Evolutionary conservation across 768 basidiomycete species (phyloP), one percentile per base, ranked within the genome.

Genomic region (Nidularia pulvinata): DNA sequence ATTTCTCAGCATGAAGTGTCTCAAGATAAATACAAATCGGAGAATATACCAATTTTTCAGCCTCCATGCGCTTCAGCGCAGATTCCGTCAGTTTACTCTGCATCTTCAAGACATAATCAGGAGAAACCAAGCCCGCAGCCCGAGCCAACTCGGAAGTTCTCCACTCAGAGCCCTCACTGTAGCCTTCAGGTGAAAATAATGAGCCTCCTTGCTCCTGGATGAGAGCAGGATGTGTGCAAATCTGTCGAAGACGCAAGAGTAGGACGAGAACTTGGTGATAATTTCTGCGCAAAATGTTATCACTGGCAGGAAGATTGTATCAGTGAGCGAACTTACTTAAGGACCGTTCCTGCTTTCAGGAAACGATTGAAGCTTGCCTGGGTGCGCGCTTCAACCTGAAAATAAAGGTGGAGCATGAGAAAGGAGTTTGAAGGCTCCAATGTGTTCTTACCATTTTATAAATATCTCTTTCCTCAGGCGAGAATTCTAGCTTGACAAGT

Each of bases 161-260:
- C 37, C 74, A 66, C 4, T 62, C 58, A 51, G 56, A 61, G 25
- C 63, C 59, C 14, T 69, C 65, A 22, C 75, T 68, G 1, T 64
- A 58, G 51, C 80, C 75, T 14, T 76, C 72, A 4, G 73, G 60
- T 11, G 60, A 61, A 14, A 81, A 62, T 51, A 76, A 80, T 1
- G 78, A 77, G 0, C 65, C 70, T 2, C 70, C 79, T 35, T 76
- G 74, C 57, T 86, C 83, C 60, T 83, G 81, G 33, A 90, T 83
- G 6, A 91, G 71, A 11, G 75, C 78, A 2, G 89, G 85, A 63
- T 90, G 88, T 34, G 81, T 79, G 61, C 86, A 88, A 36, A 88
- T 69, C 60, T 89, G 88, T 10, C 87, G 78, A 1, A 91, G 74
- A 6, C 88, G 77, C 2, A 80, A 62, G 10, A 80, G 61, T 5